Conservation (phyloP, 805 yeast genomes). For the Scheffersomyces spartinae region DNA sequence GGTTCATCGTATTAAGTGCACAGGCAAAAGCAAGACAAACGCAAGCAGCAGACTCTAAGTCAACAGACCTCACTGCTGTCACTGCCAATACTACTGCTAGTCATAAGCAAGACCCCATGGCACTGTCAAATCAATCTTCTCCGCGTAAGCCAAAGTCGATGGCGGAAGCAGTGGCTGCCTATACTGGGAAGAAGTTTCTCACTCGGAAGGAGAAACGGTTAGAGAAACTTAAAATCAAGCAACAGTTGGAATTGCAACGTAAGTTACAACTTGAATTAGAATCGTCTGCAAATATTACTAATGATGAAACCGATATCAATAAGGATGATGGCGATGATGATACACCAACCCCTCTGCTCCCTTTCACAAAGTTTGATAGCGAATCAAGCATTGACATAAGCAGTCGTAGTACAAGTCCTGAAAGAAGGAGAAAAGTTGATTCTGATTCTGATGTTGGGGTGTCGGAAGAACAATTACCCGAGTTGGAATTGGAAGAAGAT, state of each 20-base stretch:
- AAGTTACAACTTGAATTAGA: too few species aligned
- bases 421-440: conserved; percentile 1
- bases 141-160: conserved; percentile 37
- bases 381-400: too few species aligned
- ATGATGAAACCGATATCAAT: too few species aligned
- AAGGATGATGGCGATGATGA: conserved; percentile 5
- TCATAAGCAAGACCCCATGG: conserved; percentile 5
- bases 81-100: neutral
- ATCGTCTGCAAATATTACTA: too few species aligned
- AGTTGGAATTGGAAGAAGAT: conserved; percentile 3
- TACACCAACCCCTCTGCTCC: too few species aligned
- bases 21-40: conserved; percentile 1
- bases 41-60: conserved; percentile 1
- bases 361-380: too few species aligned
- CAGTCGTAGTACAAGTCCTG: conserved; percentile 3
- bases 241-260: too few species aligned
- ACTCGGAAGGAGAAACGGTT: conserved; percentile 33
- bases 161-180: conserved; percentile 51
- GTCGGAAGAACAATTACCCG: conserved; percentile 2
- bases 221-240: conserved; percentile 11
- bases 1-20: too few species aligned
- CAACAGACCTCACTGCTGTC: conserved; percentile 1
- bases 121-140: conserved; percentile 9
- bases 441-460: too few species aligned
- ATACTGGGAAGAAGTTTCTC: conserved; percentile 42